A percentile compares a stretch with the other conserved stretches of the same genome.
Evolutionary conservation across 2,329 filamentous ascomycete genomes (phyloP).

Genomic region (Fonsecaea erecta): DNA sequence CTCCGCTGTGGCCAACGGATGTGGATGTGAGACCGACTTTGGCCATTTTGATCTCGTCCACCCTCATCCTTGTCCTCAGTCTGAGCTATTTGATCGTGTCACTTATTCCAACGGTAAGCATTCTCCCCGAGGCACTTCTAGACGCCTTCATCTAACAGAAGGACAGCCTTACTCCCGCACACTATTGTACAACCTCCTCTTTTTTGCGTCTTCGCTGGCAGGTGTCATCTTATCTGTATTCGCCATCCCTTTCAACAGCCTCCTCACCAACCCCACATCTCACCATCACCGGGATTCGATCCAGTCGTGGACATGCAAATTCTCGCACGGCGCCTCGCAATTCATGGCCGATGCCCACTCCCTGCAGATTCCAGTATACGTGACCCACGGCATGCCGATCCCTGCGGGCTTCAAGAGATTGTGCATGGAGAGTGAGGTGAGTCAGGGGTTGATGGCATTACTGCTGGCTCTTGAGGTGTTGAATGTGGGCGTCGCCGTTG

Average conservation of each 20-base stretch:
- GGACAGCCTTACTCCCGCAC: constrained; percentile 33
- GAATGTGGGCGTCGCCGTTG: constrained; percentile 40
- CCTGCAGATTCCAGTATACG: constrained; percentile 31
- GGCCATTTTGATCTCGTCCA: constrained; percentile 45
- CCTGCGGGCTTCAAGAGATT: constrained; percentile 47
- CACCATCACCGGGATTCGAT: constrained; percentile 31
- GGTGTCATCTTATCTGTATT: constrained; percentile 29
- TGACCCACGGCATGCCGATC: constrained; percentile 32
- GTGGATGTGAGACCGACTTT: constrained; percentile 48
- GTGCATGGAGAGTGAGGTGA: constrained; percentile 45
- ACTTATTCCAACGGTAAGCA: constrained; percentile 32
- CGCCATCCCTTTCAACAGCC: constrained; percentile 34
- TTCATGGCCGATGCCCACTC: constrained; percentile 32
- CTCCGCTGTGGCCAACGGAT: constrained; percentile 49
- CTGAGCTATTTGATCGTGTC: constrained; percentile 38
- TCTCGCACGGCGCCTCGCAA: constrained; percentile 28
- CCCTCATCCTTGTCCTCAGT: constrained; percentile 42
- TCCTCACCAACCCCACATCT: constrained; percentile 20
- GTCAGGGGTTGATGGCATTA: constrained; percentile 44
- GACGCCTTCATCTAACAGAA: background rate
- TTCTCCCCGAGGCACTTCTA: background rate
- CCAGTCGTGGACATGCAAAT: constrained; percentile 37
- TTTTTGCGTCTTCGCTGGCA: constrained; percentile 20
- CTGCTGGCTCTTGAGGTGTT: constrained; percentile 40
- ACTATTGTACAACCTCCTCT: constrained; percentile 30